These are phyloP conservation scores for Colletotrichum kahawae DNA, from an alignment of 2,329 filamentous ascomycete genomes.

Conservation along the genomic window DNA sequence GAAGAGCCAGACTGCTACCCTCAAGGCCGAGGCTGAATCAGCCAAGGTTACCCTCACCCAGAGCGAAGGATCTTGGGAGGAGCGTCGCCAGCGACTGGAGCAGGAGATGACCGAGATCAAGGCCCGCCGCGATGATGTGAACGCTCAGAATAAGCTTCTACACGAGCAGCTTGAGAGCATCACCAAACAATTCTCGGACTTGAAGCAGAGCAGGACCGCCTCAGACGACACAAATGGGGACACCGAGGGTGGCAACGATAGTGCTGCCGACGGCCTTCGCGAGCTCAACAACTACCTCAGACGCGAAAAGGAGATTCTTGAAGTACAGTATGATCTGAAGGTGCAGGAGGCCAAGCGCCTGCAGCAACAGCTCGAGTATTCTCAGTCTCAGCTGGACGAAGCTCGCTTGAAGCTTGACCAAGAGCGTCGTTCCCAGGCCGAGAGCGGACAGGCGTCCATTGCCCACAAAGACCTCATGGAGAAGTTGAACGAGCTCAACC, in stretches of 20 bases:
- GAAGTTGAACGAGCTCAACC: slow-evolving; percentile 92
- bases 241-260: slow-evolving; percentile 45
- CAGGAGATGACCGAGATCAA: slow-evolving; percentile 82
- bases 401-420: slow-evolving; percentile 87
- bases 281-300: slow-evolving; percentile 92
- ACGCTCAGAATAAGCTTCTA: slow-evolving; percentile 87
- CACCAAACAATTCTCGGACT: slow-evolving; percentile 75
- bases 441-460: slow-evolving; percentile 74
- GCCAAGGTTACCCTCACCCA: slow-evolving; percentile 80
- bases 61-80: slow-evolving; percentile 87
- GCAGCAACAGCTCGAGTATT: slow-evolving; percentile 88
- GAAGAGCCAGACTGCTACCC: slow-evolving; percentile 76
- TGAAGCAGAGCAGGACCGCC: slow-evolving; percentile 64
- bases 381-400: slow-evolving; percentile 87
- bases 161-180: slow-evolving; percentile 89
- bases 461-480: slow-evolving; percentile 92
- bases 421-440: slow-evolving; percentile 78
- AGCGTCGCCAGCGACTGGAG: slow-evolving; percentile 81
- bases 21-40: slow-evolving; percentile 83
- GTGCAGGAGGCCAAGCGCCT: slow-evolving; percentile 86
- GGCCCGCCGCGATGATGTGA: slow-evolving; percentile 80
- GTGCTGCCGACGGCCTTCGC: slow-evolving; percentile 73
- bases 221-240: slow-evolving; percentile 52
- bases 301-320: slow-evolving; percentile 95
- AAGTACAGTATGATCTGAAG: slow-evolving; percentile 93